phyloP scores from a whole-genome alignment of 257 asterid species.

The Fraxinus excelsior region DNA sequence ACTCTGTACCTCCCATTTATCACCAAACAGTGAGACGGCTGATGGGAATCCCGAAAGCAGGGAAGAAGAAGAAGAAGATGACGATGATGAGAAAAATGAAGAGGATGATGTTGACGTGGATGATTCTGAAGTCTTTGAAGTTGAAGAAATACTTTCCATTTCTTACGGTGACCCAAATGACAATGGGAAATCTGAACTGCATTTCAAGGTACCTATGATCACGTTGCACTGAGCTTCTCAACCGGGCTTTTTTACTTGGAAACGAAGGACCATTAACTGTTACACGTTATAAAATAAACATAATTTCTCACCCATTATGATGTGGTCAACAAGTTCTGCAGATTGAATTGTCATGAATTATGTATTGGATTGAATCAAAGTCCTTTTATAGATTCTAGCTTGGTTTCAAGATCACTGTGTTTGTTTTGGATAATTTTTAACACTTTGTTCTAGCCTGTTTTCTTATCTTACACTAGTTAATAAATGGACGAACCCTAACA shows the following conservation, averaged over 20 bases:
- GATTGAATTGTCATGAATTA: background rate
- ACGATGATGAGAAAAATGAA: conserved; percentile 11
- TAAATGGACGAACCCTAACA: background rate
- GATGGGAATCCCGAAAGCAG: background rate
- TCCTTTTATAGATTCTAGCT: background rate
- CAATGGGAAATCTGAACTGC: conserved; percentile 26
- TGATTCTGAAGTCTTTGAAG: conserved; percentile 58
- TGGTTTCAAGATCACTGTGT: background rate
- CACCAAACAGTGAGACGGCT: conserved; percentile 22
- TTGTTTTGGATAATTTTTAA: background rate
- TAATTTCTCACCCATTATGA: background rate
- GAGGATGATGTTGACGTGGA: conserved; percentile 6
- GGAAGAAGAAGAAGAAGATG: conserved; percentile 21
- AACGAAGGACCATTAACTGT: background rate
- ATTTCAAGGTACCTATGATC: conserved; percentile 58
- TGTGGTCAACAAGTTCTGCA: background rate
- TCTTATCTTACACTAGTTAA: background rate
- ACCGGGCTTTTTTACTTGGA: background rate
- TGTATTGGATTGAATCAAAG: background rate
- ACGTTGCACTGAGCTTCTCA: background rate
- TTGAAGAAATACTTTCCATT: conserved; percentile 47
- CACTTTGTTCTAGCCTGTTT: background rate
- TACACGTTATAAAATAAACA: background rate
- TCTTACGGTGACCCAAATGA: conserved; percentile 64
- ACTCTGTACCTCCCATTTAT: conserved; percentile 50